phyloP scores from a whole-genome alignment of 495 filamentous ascomycete species.

The Clohesyomyces aquaticus region DNA sequence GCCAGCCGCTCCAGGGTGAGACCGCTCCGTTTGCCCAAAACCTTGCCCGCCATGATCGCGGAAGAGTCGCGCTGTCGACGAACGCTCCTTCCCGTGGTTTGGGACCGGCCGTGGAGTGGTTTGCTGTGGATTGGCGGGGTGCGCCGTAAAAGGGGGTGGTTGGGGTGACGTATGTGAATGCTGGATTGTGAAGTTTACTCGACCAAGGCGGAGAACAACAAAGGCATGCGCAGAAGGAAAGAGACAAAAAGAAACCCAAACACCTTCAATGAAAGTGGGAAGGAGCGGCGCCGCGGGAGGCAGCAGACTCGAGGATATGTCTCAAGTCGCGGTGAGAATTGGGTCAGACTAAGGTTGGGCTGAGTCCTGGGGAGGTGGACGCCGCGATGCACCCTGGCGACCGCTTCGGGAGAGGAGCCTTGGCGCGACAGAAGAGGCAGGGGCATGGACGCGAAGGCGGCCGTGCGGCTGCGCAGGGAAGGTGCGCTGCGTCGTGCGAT shows the following conservation, averaged over 20 bases:
- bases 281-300: conserved; percentile 27
- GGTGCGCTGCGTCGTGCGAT: too few relatives aligned
- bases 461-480: too few relatives aligned
- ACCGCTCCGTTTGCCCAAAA: conserved; percentile 61
- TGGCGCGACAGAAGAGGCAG: background rate
- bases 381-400: conserved; percentile 11
- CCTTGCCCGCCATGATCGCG: conserved; percentile 31
- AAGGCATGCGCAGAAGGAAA: conserved; percentile 13
- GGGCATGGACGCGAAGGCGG: too few relatives aligned
- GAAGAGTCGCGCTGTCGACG: background rate
- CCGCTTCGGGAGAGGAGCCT: conserved; percentile 11
- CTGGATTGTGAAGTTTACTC: background rate
- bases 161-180: conserved; percentile 39
- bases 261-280: conserved; percentile 10
- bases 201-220: background rate
- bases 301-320: conserved; percentile 13
- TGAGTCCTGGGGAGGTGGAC: conserved; percentile 5
- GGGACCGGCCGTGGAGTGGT: background rate
- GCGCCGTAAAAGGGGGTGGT: conserved; percentile 37
- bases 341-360: conserved; percentile 14
- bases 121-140: background rate
- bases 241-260: conserved; percentile 10
- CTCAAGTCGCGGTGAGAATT: conserved; percentile 18
- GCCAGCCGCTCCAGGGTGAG: conserved; percentile 85
- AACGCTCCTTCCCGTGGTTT: background rate